Evolutionary conservation across 495 filamentous ascomycete species (phyloP).

Genomic region (Xylaria venustula): DNA sequence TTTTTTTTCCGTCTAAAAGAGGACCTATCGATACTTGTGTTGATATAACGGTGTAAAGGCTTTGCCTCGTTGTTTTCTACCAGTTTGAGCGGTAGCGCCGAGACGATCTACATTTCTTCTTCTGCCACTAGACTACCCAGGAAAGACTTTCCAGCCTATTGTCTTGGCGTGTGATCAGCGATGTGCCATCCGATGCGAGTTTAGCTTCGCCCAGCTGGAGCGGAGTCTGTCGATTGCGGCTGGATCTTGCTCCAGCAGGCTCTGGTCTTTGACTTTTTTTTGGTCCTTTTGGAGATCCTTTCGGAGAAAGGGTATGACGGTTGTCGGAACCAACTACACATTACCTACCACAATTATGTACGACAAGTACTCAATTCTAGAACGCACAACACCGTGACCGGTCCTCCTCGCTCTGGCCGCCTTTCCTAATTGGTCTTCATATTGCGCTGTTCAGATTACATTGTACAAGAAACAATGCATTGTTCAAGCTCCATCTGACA

Average conservation of each 20-base stretch:
- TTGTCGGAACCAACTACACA: background rate
- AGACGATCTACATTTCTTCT: conserved; percentile 16
- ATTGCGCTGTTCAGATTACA: no score
- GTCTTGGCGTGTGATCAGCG: conserved; percentile 25
- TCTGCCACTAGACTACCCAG: conserved; percentile 5
- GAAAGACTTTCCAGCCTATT: conserved; percentile 21
- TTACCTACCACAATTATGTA: no score
- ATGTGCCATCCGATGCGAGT: conserved; percentile 22
- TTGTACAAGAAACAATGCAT: no score
- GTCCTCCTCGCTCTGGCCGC: no score
- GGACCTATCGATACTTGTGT: background rate
- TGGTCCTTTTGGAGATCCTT: background rate
- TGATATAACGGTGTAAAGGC: background rate
- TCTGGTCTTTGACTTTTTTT: background rate
- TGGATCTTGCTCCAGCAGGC: conserved; percentile 14
- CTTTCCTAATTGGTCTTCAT: no score
- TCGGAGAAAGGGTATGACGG: background rate
- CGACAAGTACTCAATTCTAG: no score
- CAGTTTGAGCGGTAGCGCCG: background rate
- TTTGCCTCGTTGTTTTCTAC: background rate
- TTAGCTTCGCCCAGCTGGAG: conserved; percentile 23
- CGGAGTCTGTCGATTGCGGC: conserved; percentile 14
- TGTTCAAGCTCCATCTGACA: no score
- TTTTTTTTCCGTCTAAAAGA: no score
- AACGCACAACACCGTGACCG: no score